These are phyloP conservation scores for Cladophialophora chaetospira DNA, from an alignment of 2,329 filamentous ascomycete species.

Conservation along the genomic window DNA sequence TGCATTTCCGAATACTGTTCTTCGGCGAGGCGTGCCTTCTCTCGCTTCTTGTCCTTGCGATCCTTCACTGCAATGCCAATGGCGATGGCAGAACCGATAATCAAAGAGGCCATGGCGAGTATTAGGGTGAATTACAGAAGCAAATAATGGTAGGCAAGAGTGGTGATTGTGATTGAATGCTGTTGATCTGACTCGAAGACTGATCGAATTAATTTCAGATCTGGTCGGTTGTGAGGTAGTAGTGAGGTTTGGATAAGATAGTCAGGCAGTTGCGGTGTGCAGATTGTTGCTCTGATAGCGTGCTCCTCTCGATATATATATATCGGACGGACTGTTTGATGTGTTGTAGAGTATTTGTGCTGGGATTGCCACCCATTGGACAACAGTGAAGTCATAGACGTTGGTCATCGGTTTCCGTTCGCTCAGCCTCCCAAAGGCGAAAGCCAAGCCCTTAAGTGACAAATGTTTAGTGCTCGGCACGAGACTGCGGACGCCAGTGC, in stretches of 20 bases:
- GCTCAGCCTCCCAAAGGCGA: not conserved
- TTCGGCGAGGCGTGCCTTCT: conserved; percentile 19
- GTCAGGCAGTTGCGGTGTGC: not conserved
- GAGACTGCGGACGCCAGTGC: not conserved
- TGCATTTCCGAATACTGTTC: conserved; percentile 14
- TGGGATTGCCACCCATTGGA: not conserved
- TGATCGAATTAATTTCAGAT: too few relatives aligned
- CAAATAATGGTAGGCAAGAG: not conserved
- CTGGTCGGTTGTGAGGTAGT: not conserved
- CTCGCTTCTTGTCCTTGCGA: conserved; percentile 18
- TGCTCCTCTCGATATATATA: not conserved
- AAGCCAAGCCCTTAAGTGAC: not conserved
- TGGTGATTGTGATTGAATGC: not conserved
- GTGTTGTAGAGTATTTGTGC: not conserved
- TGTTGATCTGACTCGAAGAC: not conserved
- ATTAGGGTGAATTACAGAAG: not conserved
- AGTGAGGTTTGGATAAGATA: not conserved
- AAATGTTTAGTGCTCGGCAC: not conserved
- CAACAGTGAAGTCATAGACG: not conserved
- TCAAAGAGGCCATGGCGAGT: conserved; percentile 38
- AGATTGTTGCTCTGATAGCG: not conserved
- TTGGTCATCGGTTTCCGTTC: not conserved
- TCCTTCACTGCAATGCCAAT: conserved; percentile 15
- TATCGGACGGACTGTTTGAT: not conserved
- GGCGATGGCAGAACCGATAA: conserved; percentile 33